Conservation (phyloP, 768 basidiomycete genomes). For the Termitomyces sp. region DNA sequence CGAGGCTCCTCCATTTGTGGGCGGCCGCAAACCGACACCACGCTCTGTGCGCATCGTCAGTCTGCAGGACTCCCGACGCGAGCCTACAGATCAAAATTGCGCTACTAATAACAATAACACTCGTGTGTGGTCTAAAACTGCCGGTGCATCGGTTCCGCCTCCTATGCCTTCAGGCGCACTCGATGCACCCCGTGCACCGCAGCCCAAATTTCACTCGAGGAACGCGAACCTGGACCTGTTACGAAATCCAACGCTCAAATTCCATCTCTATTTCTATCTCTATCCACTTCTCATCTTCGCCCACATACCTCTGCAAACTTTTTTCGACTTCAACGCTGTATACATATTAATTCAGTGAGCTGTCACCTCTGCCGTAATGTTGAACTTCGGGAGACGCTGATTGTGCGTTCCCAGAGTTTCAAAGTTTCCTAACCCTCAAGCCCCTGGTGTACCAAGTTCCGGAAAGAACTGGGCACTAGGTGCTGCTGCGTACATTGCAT, state of each 20-base stretch:
- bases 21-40: conserved; percentile 76
- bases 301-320: conserved; percentile 74
- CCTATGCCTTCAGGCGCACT: conserved; percentile 37
- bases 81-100: conserved; percentile 49
- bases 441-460: conserved; percentile 66
- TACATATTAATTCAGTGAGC: conserved; percentile 83
- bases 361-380: neutral
- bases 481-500: conserved; percentile 78
- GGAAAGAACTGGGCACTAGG: conserved; percentile 80
- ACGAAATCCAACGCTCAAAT: conserved; percentile 51
- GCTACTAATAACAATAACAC: conserved; percentile 36
- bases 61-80: conserved; percentile 50
- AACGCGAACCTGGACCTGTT: conserved; percentile 68
- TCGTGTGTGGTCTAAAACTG: conserved; percentile 59
- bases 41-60: conserved; percentile 82
- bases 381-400: conserved; percentile 1
- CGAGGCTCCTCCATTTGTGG: conserved; percentile 31
- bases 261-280: conserved; percentile 61
- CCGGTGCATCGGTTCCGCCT: conserved; percentile 38
- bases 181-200: conserved; percentile 31
- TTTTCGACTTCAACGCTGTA: conserved; percentile 86
- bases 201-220: conserved; percentile 65
- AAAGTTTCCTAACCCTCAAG: conserved; percentile 66
- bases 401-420: conserved; percentile 49
- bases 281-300: conserved; percentile 70